Percentiles rank a stretch among this genome's conserved stretches.
Evolutionary conservation across 2,329 filamentous ascomycete species (phyloP).

Genomic region (Phaeosphaeriaceae sp.): DNA sequence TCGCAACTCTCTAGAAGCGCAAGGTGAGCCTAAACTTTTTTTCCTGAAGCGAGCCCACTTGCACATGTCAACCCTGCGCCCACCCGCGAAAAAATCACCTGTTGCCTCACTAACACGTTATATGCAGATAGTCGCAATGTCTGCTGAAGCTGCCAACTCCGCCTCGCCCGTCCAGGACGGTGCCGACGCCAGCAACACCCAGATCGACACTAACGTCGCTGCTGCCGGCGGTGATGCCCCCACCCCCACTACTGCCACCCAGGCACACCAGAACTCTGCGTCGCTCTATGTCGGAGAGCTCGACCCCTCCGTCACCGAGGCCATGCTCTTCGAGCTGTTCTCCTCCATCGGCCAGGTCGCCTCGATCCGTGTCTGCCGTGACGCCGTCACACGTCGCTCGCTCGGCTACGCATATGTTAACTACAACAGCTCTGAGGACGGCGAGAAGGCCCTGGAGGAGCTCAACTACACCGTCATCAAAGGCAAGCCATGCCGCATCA

Average conservation of each 20-base stretch:
- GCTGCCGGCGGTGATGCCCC: slow-evolving; percentile 70
- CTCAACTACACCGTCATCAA: slow-evolving; percentile 99
- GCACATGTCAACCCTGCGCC: slow-evolving; percentile 35
- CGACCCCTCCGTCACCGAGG: slow-evolving; percentile 96
- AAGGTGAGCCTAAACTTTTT: slow-evolving; percentile 38
- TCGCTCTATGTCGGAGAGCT: slow-evolving; percentile 99
- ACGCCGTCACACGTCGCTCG: slow-evolving; percentile 96
- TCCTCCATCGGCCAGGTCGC: slow-evolving; percentile 98
- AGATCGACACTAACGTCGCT: slow-evolving; percentile 76
- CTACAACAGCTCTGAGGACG: slow-evolving; percentile 97
- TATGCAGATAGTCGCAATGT: slow-evolving; percentile 44
- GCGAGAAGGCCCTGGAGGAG: slow-evolving; percentile 98
- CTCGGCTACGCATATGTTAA: slow-evolving; percentile 99
- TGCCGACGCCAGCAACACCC: slow-evolving; percentile 69
- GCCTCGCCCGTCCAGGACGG: slow-evolving; percentile 69
- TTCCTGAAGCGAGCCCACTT: slow-evolving; percentile 40
- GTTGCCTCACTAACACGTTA: slow-evolving; percentile 29
- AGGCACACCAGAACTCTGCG: slow-evolving; percentile 90
- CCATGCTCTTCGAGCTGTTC: slow-evolving; percentile 99
- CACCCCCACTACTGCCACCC: slow-evolving; percentile 73
- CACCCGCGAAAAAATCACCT: slow-evolving; percentile 31
- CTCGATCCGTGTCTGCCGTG: slow-evolving; percentile 99
- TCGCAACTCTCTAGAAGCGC: slow-evolving; percentile 27
- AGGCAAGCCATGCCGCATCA: slow-evolving; percentile 98
- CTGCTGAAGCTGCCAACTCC: slow-evolving; percentile 54